Evolutionary conservation across 139 green algal genomes (phyloP).

Genomic region (Chlorella sp.): DNA sequence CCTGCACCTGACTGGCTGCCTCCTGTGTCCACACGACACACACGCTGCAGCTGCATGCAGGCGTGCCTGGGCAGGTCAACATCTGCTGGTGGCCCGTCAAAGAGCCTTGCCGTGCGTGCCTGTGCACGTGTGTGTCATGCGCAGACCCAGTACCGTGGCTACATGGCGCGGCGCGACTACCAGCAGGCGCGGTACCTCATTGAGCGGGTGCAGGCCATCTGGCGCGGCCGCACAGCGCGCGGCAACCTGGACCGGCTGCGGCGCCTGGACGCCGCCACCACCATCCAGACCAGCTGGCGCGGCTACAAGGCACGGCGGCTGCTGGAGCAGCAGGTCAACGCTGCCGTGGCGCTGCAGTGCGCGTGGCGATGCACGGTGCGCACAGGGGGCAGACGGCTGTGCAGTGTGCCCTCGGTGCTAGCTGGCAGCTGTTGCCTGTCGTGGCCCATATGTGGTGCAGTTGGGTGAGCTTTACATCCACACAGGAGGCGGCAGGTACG

Average conservation of each 20-base stretch:
- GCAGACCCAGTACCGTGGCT: constrained; percentile 56
- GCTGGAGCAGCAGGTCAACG: constrained; percentile 5
- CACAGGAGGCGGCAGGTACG: too few relatives aligned
- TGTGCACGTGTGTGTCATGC: too few relatives aligned
- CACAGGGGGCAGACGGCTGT: too few relatives aligned
- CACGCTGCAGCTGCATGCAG: neutral
- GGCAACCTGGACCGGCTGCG: constrained; percentile 21
- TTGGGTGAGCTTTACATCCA: too few relatives aligned
- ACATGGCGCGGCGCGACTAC: constrained; percentile 40
- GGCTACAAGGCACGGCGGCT: constrained; percentile 4
- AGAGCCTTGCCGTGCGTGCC: too few relatives aligned
- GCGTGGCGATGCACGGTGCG: constrained; percentile 21
- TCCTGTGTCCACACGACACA: too few relatives aligned
- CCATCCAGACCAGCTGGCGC: constrained; percentile 28
- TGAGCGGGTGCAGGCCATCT: constrained; percentile 39
- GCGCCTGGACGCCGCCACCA: constrained; percentile 18
- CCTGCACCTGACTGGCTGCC: neutral
- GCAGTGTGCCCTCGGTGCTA: too few relatives aligned
- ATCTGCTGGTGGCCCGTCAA: too few relatives aligned
- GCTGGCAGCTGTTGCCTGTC: too few relatives aligned
- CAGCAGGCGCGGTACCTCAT: neutral
- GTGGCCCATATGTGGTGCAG: too few relatives aligned
- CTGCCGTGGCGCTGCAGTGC: constrained; percentile 21
- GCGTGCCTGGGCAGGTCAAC: too few relatives aligned
- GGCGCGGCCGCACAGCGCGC: constrained; percentile 35